phyloP scores from a whole-genome alignment of 306 rosid genomes.

The Cicer bijugum region DNA sequence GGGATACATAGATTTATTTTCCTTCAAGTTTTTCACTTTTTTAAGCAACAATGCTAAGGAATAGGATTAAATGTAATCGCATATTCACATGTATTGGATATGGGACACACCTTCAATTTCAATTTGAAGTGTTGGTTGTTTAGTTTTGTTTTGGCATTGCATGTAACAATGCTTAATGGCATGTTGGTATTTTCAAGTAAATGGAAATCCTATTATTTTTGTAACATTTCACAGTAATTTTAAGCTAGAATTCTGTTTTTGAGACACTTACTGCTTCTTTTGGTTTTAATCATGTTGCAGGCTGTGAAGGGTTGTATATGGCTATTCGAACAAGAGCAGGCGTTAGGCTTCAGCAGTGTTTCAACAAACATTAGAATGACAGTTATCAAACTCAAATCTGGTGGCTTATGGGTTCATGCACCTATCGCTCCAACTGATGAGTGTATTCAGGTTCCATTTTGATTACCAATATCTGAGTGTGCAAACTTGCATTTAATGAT shows the following conservation, averaged over 20 bases:
- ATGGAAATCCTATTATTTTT: conserved; percentile 15
- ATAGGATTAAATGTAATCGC: not conserved
- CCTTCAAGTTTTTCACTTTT: not conserved
- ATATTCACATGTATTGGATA: not conserved
- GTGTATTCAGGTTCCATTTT: conserved; percentile 78
- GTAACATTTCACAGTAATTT: conserved; percentile 13
- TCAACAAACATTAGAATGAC: conserved; percentile 99
- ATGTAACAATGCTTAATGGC: not conserved
- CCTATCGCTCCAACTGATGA: conserved; percentile 98
- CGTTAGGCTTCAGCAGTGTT: conserved; percentile 97
- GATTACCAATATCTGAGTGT: conserved; percentile 34
- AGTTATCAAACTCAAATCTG: conserved; percentile 91
- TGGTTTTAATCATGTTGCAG: conserved; percentile 52
- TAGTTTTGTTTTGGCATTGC: conserved; percentile 3
- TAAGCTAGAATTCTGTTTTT: conserved; percentile 35
- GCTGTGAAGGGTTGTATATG: conserved; percentile 86
- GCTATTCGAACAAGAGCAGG: conserved; percentile 98
- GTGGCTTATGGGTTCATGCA: conserved; percentile 97
- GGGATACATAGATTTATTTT: not conserved
- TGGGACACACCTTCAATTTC: not conserved
- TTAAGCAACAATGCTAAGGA: not conserved
- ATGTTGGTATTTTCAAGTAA: conserved; percentile 13
- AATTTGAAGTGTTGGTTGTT: not conserved
- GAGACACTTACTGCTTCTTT: conserved; percentile 24
- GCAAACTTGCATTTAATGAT: conserved; percentile 22